A percentile compares a stretch with the other conserved stretches of the same genome.
Conservation (phyloP, 2,329 filamentous ascomycete species). For the Akanthomyces uredinophilus region DNA sequence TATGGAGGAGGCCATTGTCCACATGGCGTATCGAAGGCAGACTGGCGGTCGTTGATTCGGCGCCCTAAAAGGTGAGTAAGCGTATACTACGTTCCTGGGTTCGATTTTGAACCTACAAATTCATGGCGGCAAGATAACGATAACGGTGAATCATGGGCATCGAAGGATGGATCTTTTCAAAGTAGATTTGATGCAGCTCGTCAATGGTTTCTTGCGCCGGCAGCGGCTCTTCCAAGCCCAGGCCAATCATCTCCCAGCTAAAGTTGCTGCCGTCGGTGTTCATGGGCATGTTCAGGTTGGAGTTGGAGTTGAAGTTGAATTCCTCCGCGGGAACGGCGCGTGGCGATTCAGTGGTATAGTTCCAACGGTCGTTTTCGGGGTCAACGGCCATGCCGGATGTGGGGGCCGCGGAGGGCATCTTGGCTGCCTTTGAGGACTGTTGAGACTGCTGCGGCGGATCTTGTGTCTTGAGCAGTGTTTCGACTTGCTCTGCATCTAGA, state of each 20-base stretch:
- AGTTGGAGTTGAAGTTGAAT: constrained; percentile 49
- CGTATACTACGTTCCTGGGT: not conserved
- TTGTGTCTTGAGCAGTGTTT: constrained; percentile 81
- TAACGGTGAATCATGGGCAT: constrained; percentile 85
- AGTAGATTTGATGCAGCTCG: constrained; percentile 84
- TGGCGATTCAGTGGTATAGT: constrained; percentile 50
- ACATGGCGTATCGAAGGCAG: constrained; percentile 88
- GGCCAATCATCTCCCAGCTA: constrained; percentile 71
- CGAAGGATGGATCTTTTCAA: constrained; percentile 83
- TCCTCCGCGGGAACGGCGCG: constrained; percentile 47
- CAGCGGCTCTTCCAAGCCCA: constrained; percentile 55
- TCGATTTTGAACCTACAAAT: constrained; percentile 50
- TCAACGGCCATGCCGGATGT: constrained; percentile 36
- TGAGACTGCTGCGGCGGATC: constrained; percentile 39
- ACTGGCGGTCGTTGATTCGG: constrained; percentile 81
- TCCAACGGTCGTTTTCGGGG: constrained; percentile 50
- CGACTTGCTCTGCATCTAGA: constrained; percentile 69
- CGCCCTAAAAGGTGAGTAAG: constrained; percentile 41
- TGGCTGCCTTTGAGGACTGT: not conserved
- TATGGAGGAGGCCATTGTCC: constrained; percentile 84
- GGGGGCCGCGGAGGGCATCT: constrained; percentile 21
- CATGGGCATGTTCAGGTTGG: constrained; percentile 45
- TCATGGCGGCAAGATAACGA: constrained; percentile 83
- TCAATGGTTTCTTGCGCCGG: constrained; percentile 63
- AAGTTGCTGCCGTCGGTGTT: constrained; percentile 52